These are phyloP conservation scores for Cynara cardunculus DNA, from an alignment of 129 eudicot species.

Conservation along the genomic window DNA sequence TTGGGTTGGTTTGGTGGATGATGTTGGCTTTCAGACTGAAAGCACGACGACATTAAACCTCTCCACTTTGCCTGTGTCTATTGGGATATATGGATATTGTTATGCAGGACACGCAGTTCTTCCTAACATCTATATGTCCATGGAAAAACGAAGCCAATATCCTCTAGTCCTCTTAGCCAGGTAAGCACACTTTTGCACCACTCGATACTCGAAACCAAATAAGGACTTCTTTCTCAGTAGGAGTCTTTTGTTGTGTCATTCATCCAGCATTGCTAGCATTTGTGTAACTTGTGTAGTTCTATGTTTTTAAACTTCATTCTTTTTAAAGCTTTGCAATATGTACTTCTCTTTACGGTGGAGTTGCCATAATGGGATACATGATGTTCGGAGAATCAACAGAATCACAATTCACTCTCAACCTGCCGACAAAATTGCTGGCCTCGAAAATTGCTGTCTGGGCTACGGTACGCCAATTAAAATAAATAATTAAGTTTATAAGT, in stretches of 20 bases:
- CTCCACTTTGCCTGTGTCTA: conserved; percentile 77
- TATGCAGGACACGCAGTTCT: conserved; percentile 94
- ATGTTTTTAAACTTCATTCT: background rate
- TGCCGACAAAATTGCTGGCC: conserved; percentile 67
- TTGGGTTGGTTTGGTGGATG: conserved; percentile 84
- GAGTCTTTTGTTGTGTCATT: background rate
- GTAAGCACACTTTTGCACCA: conserved; percentile 27
- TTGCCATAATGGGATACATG: conserved; percentile 75
- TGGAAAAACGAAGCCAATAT: conserved; percentile 64
- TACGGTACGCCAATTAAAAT: conserved; percentile 49
- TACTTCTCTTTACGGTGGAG: conserved; percentile 75
- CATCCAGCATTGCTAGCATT: background rate
- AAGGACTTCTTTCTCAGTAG: background rate
- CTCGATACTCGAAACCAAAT: background rate
- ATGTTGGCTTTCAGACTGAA: conserved; percentile 43
- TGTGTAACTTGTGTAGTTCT: background rate
- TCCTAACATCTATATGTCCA: conserved; percentile 85
- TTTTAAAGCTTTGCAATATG: conserved; percentile 67
- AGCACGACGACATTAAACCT: conserved; percentile 49
- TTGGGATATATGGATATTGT: conserved; percentile 89
- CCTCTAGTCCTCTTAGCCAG: conserved; percentile 74
- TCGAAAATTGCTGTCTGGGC: conserved; percentile 94
- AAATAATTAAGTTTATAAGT: background rate
- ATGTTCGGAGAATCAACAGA: conserved; percentile 74
- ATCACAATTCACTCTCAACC: conserved; percentile 88